A percentile compares a stretch with the other conserved stretches of the same genome.
Conservation (phyloP, 495 filamentous ascomycete species). For the Aspergillus mulundensis region DNA sequence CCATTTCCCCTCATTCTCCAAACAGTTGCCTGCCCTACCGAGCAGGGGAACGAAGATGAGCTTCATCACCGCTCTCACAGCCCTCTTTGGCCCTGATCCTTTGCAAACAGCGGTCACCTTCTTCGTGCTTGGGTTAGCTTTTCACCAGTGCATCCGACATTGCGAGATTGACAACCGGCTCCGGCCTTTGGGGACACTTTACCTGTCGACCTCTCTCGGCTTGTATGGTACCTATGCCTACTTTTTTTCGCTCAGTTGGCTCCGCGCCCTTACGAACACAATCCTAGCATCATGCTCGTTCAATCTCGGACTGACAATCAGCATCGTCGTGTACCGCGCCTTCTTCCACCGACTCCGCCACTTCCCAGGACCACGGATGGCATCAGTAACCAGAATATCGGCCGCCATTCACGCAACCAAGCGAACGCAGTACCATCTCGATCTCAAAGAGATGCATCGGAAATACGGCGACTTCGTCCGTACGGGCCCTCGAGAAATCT, state of each 20-base stretch:
- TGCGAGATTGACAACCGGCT: conserved; percentile 10
- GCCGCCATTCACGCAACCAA: neutral
- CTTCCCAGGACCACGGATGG: conserved; percentile 1
- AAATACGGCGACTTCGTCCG: conserved; percentile 10
- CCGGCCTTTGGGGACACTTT: neutral
- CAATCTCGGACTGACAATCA: neutral
- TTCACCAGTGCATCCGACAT: conserved; percentile 7
- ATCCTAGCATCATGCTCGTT: neutral
- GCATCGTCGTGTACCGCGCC: neutral
- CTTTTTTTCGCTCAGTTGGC: neutral
- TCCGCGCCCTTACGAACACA: neutral
- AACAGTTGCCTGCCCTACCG: too few species aligned
- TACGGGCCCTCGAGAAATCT: conserved; percentile 29
- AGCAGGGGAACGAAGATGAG: too few species aligned
- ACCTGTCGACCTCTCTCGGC: neutral
- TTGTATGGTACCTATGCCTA: neutral
- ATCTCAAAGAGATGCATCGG: conserved; percentile 5
- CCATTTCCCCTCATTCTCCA: neutral
- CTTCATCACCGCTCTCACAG: neutral
- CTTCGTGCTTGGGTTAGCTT: neutral
- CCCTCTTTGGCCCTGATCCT: neutral
- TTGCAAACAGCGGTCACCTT: neutral
- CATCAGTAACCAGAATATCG: neutral
- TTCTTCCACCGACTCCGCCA: conserved; percentile 3
- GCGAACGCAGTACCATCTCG: conserved; percentile 6